A percentile compares a stretch with the other conserved stretches of the same genome.
Conservation (phyloP, 257 asterid genomes). For the Fraxinus americana region DNA sequence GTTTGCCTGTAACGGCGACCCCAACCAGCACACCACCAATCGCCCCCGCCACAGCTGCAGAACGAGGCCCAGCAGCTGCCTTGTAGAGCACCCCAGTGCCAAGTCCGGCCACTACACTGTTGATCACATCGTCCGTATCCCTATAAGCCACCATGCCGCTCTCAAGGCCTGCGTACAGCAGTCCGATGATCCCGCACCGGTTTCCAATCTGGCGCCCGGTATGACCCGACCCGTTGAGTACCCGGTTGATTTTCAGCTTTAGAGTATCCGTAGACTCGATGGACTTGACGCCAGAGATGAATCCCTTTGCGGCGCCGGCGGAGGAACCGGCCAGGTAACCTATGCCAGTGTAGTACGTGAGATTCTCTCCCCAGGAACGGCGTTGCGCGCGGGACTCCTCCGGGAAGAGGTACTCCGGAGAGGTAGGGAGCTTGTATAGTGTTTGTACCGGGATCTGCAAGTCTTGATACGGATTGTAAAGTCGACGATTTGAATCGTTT, state of each 20-base stretch:
- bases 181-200: conserved; percentile 77
- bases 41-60: conserved; percentile 83
- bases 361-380: conserved; percentile 94
- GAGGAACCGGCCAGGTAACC: conserved; percentile 76
- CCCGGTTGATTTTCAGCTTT: conserved; percentile 73
- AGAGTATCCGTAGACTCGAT: conserved; percentile 72
- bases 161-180: conserved; percentile 85
- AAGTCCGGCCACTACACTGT: conserved; percentile 72
- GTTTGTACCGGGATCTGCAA: conserved; percentile 58
- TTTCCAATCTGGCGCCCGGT: conserved; percentile 76
- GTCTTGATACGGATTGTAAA: conserved; percentile 92
- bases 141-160: conserved; percentile 75
- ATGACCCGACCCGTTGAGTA: conserved; percentile 86
- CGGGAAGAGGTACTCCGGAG: conserved; percentile 85
- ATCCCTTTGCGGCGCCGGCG: conserved; percentile 73
- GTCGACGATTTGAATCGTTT: conserved; percentile 54
- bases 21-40: conserved; percentile 68
- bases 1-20: conserved; percentile 56
- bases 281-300: conserved; percentile 61
- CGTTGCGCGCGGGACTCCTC: conserved; percentile 81
- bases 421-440: conserved; percentile 69
- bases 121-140: conserved; percentile 62
- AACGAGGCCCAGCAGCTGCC: conserved; percentile 73
- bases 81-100: conserved; percentile 63
- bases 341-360: conserved; percentile 85